These are phyloP conservation scores for Pichia sp. DNA, from an alignment of 1,139 yeast genomes.

Conservation along the genomic window DNA sequence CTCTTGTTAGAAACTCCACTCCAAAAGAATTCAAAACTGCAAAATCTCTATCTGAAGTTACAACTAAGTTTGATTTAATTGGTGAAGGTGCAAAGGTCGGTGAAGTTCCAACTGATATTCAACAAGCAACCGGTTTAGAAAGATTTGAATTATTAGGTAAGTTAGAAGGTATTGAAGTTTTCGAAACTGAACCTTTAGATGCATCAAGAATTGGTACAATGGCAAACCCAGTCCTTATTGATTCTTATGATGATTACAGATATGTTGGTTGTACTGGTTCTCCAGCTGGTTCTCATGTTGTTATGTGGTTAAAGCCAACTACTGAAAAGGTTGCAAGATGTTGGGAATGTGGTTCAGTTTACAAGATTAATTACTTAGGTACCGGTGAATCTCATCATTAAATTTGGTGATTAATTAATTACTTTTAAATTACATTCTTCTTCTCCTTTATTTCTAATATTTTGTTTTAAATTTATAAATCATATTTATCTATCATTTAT, in stretches of 20 bases:
- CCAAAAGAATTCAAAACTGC: conserved; percentile 52
- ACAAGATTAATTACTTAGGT: conserved; percentile 84
- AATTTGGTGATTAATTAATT: not conserved
- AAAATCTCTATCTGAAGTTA: conserved; percentile 63
- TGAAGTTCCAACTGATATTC: conserved; percentile 84
- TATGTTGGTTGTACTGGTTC: conserved; percentile 97
- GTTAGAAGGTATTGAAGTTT: conserved; percentile 91
- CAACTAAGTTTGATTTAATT: conserved; percentile 72
- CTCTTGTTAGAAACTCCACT: conserved; percentile 18
- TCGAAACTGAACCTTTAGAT: conserved; percentile 86
- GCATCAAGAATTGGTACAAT: conserved; percentile 86
- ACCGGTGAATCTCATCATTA: conserved; percentile 30
- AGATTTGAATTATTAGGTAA: conserved; percentile 94
- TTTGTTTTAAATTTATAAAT: conserved; percentile 1
- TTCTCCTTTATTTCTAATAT: not conserved
- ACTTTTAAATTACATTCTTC: not conserved
- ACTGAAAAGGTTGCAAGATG: conserved; percentile 84
- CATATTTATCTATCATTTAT: not conserved
- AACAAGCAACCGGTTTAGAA: conserved; percentile 97
- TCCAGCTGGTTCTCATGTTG: conserved; percentile 86
- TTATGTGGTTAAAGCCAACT: conserved; percentile 92
- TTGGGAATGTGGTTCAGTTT: conserved; percentile 98
- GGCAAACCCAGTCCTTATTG: conserved; percentile 79
- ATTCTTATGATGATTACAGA: conserved; percentile 88
- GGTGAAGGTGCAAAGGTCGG: conserved; percentile 86